Conservation (phyloP, 2,329 filamentous ascomycete species). For the Rasamsonia emersonii region DNA sequence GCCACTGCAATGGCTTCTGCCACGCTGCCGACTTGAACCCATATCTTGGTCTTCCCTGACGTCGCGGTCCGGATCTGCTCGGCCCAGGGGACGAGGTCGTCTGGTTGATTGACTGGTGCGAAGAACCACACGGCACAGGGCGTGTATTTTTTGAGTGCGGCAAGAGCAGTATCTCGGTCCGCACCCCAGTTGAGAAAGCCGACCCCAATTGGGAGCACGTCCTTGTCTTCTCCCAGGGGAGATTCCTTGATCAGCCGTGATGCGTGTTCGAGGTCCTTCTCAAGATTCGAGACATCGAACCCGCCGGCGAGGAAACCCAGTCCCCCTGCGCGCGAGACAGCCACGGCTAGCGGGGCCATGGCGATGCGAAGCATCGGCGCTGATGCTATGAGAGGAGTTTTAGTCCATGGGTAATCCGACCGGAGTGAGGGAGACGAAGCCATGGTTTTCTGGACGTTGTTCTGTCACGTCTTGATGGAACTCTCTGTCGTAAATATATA, state of each 20-base stretch:
- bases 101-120: slow-evolving; percentile 19
- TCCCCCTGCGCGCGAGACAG: slow-evolving; percentile 49
- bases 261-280: slow-evolving; percentile 21
- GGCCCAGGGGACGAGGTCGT: slow-evolving; percentile 18
- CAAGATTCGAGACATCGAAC: slow-evolving; percentile 32
- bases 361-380: slow-evolving; percentile 63
- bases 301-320: slow-evolving; percentile 52
- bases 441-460: too few relatives aligned
- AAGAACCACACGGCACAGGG: slow-evolving; percentile 36
- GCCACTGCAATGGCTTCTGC: slow-evolving; percentile 37
- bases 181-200: slow-evolving; percentile 33
- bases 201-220: slow-evolving; percentile 30
- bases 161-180: slow-evolving; percentile 19
- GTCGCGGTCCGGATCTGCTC: slow-evolving; percentile 35
- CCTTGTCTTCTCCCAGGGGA: slow-evolving; percentile 7
- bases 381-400: slow-evolving; percentile 48
- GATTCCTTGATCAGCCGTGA: slow-evolving; percentile 13
- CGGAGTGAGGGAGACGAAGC: too few relatives aligned
- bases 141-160: slow-evolving; percentile 21
- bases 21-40: slow-evolving; percentile 46
- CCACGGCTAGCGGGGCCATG: slow-evolving; percentile 48
- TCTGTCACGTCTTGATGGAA: too few relatives aligned
- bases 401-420: slow-evolving; percentile 52
- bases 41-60: slow-evolving; percentile 36
- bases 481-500: too few relatives aligned